Base-by-base conservation (phyloP, 768 basidiomycete species). In the Rhodosporidiobolus odoratus region DNA sequence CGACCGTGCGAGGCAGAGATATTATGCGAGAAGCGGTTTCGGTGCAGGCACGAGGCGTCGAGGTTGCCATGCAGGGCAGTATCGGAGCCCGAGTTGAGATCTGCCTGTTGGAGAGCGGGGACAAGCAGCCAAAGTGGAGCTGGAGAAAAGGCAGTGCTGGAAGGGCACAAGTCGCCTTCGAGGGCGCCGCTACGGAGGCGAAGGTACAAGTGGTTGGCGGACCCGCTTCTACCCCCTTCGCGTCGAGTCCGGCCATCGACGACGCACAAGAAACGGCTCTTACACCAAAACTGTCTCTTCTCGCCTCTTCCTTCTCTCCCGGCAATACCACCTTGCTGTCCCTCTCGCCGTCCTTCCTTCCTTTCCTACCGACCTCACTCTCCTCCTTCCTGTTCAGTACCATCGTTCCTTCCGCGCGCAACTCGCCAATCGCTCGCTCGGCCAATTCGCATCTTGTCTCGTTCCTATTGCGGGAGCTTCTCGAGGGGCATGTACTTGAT, bases 391-490 rank as follows among this genome's bases (percentile, higher is more conserved):
- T 58, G 37, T 23, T 66, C 69, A 48, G 54, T 5, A 21, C 40
- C 45, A 9, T 66, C 60, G 12, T 61, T 0, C 64, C 60, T 4
- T 35, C 34, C 40, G n/a, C 62, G 15, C 69, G 69, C n/a, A 66
- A 65, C 37, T 38, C 64, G 7, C 2, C 60, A 2, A 45, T 61
- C 25, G 50, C 60, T 3, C 65, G 64, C 40, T 27, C 13, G 32
- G 47, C 34, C 4, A 65, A 61, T n/a, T 45, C 37, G 7, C 3
- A 58, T 1, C 23, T 62, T 12, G 65, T 38, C 34, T 32, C 27
- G 8, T 66, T 62, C 48, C 54, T 71, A 9, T 48, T 71, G 35
- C 59, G 45, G 6, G 64, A 71, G 6, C 43, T 38, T 5, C 37
- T 66, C n/a, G 64, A 71, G 21, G 58, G 58, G 0, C 59, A 37